Evolutionary conservation across 2,329 filamentous ascomycete species (phyloP).

Genomic region (Hypoxylon sp.): DNA sequence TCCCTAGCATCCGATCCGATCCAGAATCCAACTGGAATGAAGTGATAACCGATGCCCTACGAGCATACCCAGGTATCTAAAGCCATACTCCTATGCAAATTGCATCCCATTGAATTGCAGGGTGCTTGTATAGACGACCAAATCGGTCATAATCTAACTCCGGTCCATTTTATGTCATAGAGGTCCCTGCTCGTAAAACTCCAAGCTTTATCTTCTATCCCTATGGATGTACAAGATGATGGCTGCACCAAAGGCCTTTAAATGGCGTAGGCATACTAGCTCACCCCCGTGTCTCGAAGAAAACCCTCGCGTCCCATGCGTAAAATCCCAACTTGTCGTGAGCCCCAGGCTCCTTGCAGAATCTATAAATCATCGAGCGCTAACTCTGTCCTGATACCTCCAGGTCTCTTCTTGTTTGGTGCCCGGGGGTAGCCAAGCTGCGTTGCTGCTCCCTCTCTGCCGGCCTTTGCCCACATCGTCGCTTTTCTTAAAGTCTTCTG

Average conservation of each 20-base stretch:
- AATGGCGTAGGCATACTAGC: slow-evolving; percentile 25
- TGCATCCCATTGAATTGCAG: slow-evolving; percentile 31
- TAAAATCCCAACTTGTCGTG: slow-evolving; percentile 43
- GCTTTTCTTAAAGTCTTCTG: slow-evolving; percentile 68
- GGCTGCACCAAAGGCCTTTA: slow-evolving; percentile 3
- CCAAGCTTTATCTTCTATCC: slow-evolving; percentile 33
- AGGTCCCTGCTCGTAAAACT: slow-evolving; percentile 32
- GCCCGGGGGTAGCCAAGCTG: slow-evolving; percentile 78
- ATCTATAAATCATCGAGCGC: slow-evolving; percentile 24
- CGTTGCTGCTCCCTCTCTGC: slow-evolving; percentile 61
- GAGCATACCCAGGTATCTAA: slow-evolving; percentile 26
- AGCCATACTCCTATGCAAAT: slow-evolving; percentile 32
- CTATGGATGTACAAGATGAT: slow-evolving; percentile 41
- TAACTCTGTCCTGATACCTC: slow-evolving; percentile 63
- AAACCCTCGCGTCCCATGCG: slow-evolving; percentile 36
- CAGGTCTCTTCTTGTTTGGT: slow-evolving; percentile 91
- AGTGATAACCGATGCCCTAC: slow-evolving; percentile 30
- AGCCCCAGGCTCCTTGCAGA: slow-evolving; percentile 1
- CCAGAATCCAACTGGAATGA: slow-evolving; percentile 29
- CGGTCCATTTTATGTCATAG: slow-evolving; percentile 42
- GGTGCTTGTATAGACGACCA: slow-evolving; percentile 35
- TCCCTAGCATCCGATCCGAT: slow-evolving; percentile 25
- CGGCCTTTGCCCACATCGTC: slow-evolving; percentile 61
- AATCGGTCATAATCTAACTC: slow-evolving; percentile 41
- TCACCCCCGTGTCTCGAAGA: slow-evolving; percentile 35